Conservation (phyloP, 1,139 yeast species). For the Candida smagusa region DNA sequence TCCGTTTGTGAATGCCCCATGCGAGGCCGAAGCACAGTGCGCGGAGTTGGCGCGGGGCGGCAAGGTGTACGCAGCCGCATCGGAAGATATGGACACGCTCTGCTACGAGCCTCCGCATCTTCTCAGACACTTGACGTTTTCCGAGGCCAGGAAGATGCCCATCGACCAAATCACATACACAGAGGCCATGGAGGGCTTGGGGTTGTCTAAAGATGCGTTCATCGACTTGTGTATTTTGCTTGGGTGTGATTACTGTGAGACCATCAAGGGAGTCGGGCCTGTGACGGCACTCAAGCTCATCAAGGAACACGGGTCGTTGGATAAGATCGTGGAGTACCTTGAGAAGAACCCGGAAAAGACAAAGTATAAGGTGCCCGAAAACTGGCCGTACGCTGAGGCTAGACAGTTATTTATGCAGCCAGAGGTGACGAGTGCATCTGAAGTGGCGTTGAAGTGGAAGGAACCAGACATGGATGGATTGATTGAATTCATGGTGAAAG, state of each 20-base stretch:
- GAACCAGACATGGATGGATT: constrained; percentile 79
- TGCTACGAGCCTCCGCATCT: constrained; percentile 85
- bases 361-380: constrained; percentile 83
- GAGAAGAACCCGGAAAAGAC: constrained; percentile 56
- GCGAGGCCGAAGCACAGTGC: constrained; percentile 99
- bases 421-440: constrained; percentile 63
- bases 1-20: constrained; percentile 90
- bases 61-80: constrained; percentile 93
- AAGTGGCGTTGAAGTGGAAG: constrained; percentile 69
- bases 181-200: constrained; percentile 73
- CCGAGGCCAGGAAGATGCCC: constrained; percentile 92
- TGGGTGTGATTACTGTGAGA: constrained; percentile 97
- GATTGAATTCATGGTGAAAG: constrained; percentile 65
- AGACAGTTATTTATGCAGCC: constrained; percentile 79
- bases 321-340: constrained; percentile 67
- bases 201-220: constrained; percentile 67
- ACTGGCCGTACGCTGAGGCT: constrained; percentile 92
- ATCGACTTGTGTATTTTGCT: constrained; percentile 87
- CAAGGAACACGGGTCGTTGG: constrained; percentile 79
- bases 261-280: constrained; percentile 94
- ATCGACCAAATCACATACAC: constrained; percentile 76
- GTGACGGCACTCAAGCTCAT: constrained; percentile 87
- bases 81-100: constrained; percentile 98
- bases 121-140: constrained; percentile 84
- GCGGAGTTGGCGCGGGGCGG: constrained; percentile 88